A percentile compares a stretch with the other conserved stretches of the same genome.
Conservation (phyloP, 208 protist species). For the Acanthamoeba triangularis region DNA sequence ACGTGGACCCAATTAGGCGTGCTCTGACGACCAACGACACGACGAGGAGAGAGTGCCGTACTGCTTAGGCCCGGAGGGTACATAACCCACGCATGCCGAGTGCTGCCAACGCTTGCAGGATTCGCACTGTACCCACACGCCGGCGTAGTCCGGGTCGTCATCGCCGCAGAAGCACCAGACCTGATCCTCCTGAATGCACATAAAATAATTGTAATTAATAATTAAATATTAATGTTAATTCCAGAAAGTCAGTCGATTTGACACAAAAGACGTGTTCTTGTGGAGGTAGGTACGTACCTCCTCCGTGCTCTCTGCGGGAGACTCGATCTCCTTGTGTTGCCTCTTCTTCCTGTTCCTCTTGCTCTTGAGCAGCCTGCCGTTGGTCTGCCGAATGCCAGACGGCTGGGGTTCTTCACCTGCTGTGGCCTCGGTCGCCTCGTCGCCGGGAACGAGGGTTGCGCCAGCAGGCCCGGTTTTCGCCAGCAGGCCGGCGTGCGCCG, state of each 20-base stretch:
- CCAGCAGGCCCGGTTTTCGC: background rate
- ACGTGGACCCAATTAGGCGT: background rate
- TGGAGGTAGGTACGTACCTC: background rate
- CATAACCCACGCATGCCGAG: background rate
- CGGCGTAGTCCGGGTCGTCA: constrained; percentile 52
- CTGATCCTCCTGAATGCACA: background rate
- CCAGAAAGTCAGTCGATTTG: too few species aligned
- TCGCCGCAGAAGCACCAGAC: constrained; percentile 71
- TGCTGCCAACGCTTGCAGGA: constrained; percentile 55
- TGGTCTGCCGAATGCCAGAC: background rate
- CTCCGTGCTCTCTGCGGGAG: background rate
- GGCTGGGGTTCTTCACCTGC: background rate
- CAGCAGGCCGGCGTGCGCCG: too few species aligned
- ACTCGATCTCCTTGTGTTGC: background rate
- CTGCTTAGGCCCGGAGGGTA: too few species aligned
- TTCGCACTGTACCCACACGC: constrained; percentile 71
- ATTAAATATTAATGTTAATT: too few species aligned
- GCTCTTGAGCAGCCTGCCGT: constrained; percentile 16
- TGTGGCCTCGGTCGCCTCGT: background rate
- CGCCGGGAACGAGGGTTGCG: too few species aligned
- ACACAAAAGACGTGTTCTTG: too few species aligned
- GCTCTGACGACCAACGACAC: too few species aligned
- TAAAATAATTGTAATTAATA: too few species aligned
- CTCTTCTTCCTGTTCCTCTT: constrained; percentile 35
- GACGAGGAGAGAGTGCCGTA: background rate